Evolutionary conservation across 2,329 filamentous ascomycete genomes (phyloP), one percentile per base, ranked within the genome.

Genomic region (Aspergillus nomiae): DNA sequence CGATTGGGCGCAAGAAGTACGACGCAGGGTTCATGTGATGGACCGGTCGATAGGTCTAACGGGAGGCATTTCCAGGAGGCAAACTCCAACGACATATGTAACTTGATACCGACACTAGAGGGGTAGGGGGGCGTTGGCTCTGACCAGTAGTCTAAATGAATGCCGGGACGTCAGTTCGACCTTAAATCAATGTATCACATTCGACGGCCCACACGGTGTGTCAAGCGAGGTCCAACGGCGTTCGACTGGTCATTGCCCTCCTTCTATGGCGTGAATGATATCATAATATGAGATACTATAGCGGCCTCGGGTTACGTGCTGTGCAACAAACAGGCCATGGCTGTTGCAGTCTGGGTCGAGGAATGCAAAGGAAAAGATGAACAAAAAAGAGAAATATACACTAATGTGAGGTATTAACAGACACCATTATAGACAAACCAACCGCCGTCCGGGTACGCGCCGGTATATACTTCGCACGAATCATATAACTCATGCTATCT

Each of bases 121-220:
- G 32, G 41, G 32, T 38, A 55, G 32, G 19, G 28, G 51, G n/a
- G 51, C n/a, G 28, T 30, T 26, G 48, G 48, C 48, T 32, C 48
- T 32, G 48, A 51, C 48, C 48, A 51, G 48, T 51, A 51, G 48
- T 55, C 30, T 55, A 55, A 41, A 55, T 38, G 51, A 38, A n/a
- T 19, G 32, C 32, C 51, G 12, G 30, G 21, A 54, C 32, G 51
- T 26, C 30, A 55, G 50, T 34, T 53, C 6, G 50, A 32, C 50
- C 50, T 53, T n/a, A 38, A 55, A 38, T 55, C 32, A 38, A 55
- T 55, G 51, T 55, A 55, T 55, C 51, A 55, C 51, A 55, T 55
- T 55, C 32, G 32, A 36, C 51, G n/a, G 51, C 51, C 51, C 51
- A 55, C 51, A 26, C 26, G 21, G 9, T 24, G 30, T 54, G 4